A percentile compares a stretch with the other conserved stretches of the same genome.
phyloP scores from a whole-genome alignment of 1,284 basidiomycete genomes.

The Kalmanozyma brasiliensis region DNA sequence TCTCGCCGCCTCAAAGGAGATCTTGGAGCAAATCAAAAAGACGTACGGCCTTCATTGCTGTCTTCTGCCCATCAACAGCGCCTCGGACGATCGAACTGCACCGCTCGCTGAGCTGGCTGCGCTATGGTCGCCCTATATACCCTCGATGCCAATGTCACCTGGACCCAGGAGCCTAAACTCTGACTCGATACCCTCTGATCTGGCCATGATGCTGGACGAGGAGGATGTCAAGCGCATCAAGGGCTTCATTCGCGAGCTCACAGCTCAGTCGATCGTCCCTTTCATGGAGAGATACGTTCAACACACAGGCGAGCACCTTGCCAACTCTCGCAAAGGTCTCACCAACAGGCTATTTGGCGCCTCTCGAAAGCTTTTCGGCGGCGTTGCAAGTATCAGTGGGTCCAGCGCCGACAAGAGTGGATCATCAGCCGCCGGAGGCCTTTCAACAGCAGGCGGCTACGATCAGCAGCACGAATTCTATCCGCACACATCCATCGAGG shows the following conservation, averaged over 20 bases:
- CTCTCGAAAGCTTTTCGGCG: constrained; percentile 71
- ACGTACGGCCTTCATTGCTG: constrained; percentile 66
- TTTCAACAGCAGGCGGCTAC: constrained; percentile 42
- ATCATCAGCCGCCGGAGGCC: constrained; percentile 46
- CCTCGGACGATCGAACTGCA: constrained; percentile 27
- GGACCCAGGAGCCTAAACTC: background rate
- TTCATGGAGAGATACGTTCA: constrained; percentile 95
- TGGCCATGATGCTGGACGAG: constrained; percentile 72
- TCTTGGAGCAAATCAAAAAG: constrained; percentile 61
- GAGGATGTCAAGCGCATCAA: constrained; percentile 83
- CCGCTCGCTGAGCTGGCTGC: constrained; percentile 19
- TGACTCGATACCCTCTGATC: background rate
- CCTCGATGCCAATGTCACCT: constrained; percentile 13
- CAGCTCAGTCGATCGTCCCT: constrained; percentile 88
- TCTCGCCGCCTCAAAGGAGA: constrained; percentile 44
- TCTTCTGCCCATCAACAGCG: constrained; percentile 62
- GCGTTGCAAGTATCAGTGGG: constrained; percentile 16
- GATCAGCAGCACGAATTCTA: constrained; percentile 64
- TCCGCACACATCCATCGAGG: constrained; percentile 69
- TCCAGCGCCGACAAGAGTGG: constrained; percentile 59
- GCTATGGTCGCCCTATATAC: constrained; percentile 24
- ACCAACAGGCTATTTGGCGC: constrained; percentile 79
- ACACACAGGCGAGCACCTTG: constrained; percentile 92
- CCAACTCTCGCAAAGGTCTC: constrained; percentile 83
- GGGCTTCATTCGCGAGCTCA: constrained; percentile 86